Conservation (phyloP, 257 asterid species). For the Gentiana macrophylla region DNA sequence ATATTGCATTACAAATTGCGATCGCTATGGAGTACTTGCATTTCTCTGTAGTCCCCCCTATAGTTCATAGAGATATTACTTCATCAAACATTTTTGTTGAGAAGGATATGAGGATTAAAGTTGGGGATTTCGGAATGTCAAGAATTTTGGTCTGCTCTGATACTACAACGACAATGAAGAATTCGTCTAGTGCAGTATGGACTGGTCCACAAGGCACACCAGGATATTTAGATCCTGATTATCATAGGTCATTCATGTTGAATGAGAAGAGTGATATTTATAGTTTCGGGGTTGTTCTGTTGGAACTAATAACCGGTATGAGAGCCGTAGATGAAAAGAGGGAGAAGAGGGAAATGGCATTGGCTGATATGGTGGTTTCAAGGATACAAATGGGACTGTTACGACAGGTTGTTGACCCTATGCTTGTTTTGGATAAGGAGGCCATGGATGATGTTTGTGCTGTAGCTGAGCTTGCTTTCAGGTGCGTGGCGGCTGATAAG, state of each 20-base stretch:
- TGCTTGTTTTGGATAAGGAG: slow-evolving; percentile 49
- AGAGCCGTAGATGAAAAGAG: slow-evolving; percentile 73
- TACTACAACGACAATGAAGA: slow-evolving; percentile 20
- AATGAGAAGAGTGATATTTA: slow-evolving; percentile 91
- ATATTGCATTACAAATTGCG: slow-evolving; percentile 70
- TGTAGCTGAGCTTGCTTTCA: slow-evolving; percentile 80
- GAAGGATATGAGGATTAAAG: slow-evolving; percentile 75
- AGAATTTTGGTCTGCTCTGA: slow-evolving; percentile 62
- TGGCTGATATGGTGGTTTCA: slow-evolving; percentile 85
- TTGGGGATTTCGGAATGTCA: slow-evolving; percentile 89
- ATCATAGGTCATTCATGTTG: slow-evolving; percentile 60
- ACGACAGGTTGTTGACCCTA: slow-evolving; percentile 75
- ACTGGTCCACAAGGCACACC: slow-evolving; percentile 99
- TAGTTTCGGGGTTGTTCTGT: slow-evolving; percentile 79
- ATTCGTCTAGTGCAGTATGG: slow-evolving; percentile 62
- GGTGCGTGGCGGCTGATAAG: slow-evolving; percentile 72
- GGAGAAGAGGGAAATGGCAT: slow-evolving; percentile 75
- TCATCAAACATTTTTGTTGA: slow-evolving; percentile 78
- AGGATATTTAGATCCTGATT: slow-evolving; percentile 88
- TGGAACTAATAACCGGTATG: slow-evolving; percentile 85
- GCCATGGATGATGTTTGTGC: slow-evolving; percentile 60
- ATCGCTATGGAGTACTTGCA: slow-evolving; percentile 81
- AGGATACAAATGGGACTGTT: slow-evolving; percentile 88
- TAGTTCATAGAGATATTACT: slow-evolving; percentile 87
- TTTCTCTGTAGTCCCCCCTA: slow-evolving; percentile 65